Evolutionary conservation across 78 protist genomes (phyloP).

Genomic region (Goniomonas avonlea): DNA sequence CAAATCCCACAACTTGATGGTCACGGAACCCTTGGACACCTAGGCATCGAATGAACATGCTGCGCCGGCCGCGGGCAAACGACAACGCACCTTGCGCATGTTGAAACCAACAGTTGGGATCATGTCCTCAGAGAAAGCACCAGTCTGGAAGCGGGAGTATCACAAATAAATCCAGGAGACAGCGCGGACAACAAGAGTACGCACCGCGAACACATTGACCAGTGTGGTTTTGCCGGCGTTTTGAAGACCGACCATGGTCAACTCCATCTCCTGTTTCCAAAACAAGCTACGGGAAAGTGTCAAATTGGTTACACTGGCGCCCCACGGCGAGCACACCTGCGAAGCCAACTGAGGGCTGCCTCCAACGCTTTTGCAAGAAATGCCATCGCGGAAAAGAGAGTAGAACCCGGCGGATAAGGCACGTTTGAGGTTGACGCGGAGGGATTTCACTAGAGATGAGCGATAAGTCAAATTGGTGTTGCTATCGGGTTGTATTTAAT

Average conservation of each 20-base stretch:
- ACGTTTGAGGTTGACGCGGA: too few relatives aligned
- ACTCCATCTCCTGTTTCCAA: slow-evolving; percentile 90
- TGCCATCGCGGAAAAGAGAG: too few relatives aligned
- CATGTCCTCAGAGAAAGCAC: slow-evolving; percentile 67
- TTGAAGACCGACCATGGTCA: slow-evolving; percentile 91
- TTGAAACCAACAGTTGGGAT: slow-evolving; percentile 92
- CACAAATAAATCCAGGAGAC: neutral
- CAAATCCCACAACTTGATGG: slow-evolving; percentile 84
- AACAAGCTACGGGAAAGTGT: slow-evolving; percentile 43
- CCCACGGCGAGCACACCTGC: too few relatives aligned
- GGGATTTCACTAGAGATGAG: too few relatives aligned
- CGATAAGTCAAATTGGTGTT: too few relatives aligned
- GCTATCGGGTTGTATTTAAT: too few relatives aligned
- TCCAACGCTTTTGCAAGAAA: too few relatives aligned
- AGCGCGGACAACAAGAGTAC: neutral
- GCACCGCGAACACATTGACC: slow-evolving; percentile 79
- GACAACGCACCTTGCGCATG: slow-evolving; percentile 78
- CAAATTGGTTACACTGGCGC: too few relatives aligned
- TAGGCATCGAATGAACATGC: slow-evolving; percentile 20
- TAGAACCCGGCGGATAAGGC: too few relatives aligned
- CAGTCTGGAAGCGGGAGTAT: neutral
- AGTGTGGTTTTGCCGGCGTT: slow-evolving; percentile 91
- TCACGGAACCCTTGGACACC: slow-evolving; percentile 81
- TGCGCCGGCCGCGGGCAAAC: too few relatives aligned
- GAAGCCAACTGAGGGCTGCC: too few relatives aligned